Evolutionary conservation across 306 rosid genomes (phyloP).

Genomic region (Echinosophora koreensis): DNA sequence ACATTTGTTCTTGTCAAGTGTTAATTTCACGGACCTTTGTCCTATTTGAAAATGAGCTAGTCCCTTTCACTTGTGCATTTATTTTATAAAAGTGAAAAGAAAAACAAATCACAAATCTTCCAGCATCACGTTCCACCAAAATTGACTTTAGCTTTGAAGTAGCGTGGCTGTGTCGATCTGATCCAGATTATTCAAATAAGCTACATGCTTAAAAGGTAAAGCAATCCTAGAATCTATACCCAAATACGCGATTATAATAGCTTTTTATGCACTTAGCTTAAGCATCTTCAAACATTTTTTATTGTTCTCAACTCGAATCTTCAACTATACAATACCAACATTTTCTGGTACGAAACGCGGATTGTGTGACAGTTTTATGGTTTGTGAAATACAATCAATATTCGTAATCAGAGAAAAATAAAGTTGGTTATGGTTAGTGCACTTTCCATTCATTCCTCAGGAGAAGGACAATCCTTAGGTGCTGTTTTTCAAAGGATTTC

Average conservation of each 20-base stretch:
- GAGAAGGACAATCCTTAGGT: not conserved
- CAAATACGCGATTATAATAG: not conserved
- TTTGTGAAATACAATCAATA: not conserved
- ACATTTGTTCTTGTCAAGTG: not conserved
- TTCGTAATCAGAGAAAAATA: not conserved
- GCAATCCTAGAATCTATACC: no score
- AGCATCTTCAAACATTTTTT: slow-evolving; percentile 20
- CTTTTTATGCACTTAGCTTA: not conserved
- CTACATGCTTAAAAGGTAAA: not conserved
- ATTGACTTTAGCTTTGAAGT: not conserved
- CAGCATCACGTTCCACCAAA: slow-evolving; percentile 13
- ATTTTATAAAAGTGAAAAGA: not conserved
- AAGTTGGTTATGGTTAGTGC: no score
- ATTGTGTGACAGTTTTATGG: not conserved
- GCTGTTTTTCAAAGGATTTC: no score
- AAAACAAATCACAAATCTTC: not conserved
- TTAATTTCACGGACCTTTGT: not conserved
- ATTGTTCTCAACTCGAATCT: not conserved
- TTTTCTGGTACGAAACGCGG: not conserved
- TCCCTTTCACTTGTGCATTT: not conserved
- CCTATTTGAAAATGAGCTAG: not conserved
- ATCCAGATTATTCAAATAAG: slow-evolving; percentile 6
- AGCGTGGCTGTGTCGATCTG: slow-evolving; percentile 14
- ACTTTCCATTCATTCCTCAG: not conserved
- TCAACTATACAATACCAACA: not conserved